These are phyloP conservation scores for Ganoderma lingzhi DNA, from an alignment of 1,284 basidiomycete genomes.

Conservation along the genomic window DNA sequence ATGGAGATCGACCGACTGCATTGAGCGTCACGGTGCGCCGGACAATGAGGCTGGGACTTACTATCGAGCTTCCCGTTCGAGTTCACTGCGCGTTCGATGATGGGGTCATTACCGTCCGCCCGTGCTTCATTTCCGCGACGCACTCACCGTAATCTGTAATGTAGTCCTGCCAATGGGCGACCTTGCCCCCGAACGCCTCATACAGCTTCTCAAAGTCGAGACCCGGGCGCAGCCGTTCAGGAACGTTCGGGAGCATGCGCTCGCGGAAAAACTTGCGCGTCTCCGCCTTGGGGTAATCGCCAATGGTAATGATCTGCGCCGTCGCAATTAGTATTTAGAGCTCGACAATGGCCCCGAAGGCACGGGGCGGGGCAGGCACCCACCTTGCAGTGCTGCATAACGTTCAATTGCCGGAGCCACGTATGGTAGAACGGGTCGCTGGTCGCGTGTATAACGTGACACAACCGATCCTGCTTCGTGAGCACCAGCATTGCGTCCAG, in stretches of 20 bases:
- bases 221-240: conserved; percentile 57
- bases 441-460: conserved; percentile 85
- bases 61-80: conserved; percentile 45
- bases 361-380: conserved; percentile 17
- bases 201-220: conserved; percentile 78
- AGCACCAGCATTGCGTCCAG: conserved; percentile 86
- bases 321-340: conserved; percentile 14
- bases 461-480: conserved; percentile 84
- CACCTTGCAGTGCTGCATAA: conserved; percentile 84
- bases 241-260: conserved; percentile 66
- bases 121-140: conserved; percentile 7
- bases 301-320: conserved; percentile 74
- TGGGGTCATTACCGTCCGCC: conserved; percentile 6
- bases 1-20: conserved; percentile 42
- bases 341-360: not conserved
- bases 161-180: conserved; percentile 84
- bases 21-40: conserved; percentile 17
- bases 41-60: conserved; percentile 42
- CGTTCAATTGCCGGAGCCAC: conserved; percentile 78
- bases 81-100: conserved; percentile 39
- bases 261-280: conserved; percentile 72
- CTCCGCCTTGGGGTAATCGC: conserved; percentile 78
- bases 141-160: conserved; percentile 69
- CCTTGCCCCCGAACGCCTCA: conserved; percentile 82
- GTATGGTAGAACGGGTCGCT: conserved; percentile 87